Evolutionary conservation across 2,329 filamentous ascomycete genomes (phyloP).

Genomic region (Pleoardoris graminearum): DNA sequence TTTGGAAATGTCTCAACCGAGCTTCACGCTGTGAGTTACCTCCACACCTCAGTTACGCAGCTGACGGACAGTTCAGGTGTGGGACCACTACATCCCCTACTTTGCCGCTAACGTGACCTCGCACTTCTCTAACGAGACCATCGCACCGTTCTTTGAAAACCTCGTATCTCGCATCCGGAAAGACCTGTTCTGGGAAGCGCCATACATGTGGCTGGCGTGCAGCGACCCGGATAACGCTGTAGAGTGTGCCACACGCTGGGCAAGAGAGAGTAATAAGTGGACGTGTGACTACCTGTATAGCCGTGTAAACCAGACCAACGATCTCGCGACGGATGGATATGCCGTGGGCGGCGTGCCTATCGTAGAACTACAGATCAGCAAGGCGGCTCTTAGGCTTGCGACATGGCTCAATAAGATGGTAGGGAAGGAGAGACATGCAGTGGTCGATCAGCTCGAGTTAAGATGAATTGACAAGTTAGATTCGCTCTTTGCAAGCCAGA

Average conservation of each 20-base stretch:
- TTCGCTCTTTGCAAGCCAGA: no score
- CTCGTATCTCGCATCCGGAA: slow-evolving; percentile 43
- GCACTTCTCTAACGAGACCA: slow-evolving; percentile 41
- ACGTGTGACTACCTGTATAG: slow-evolving; percentile 47
- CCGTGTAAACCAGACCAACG: slow-evolving; percentile 32
- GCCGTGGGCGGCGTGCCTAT: slow-evolving; percentile 45
- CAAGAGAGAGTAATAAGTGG: slow-evolving; percentile 45
- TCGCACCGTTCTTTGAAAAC: slow-evolving; percentile 41
- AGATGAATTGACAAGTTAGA: not conserved
- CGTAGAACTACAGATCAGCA: slow-evolving; percentile 48
- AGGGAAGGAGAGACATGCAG: slow-evolving; percentile 7
- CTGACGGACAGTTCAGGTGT: slow-evolving; percentile 39
- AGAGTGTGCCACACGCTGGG: slow-evolving; percentile 44
- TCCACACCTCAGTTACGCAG: not conserved
- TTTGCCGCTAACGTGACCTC: slow-evolving; percentile 38
- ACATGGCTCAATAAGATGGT: slow-evolving; percentile 47
- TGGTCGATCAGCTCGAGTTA: slow-evolving; percentile 9
- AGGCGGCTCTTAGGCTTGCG: slow-evolving; percentile 45
- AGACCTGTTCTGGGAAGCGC: slow-evolving; percentile 42
- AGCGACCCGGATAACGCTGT: slow-evolving; percentile 37
- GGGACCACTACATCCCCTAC: slow-evolving; percentile 47
- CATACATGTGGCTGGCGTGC: slow-evolving; percentile 43
- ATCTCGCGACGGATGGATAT: slow-evolving; percentile 44
- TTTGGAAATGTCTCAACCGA: slow-evolving; percentile 41
- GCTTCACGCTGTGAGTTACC: slow-evolving; percentile 42